Evolutionary conservation across 805 yeast species (phyloP).

Genomic region (Henningerozyma blattae): DNA sequence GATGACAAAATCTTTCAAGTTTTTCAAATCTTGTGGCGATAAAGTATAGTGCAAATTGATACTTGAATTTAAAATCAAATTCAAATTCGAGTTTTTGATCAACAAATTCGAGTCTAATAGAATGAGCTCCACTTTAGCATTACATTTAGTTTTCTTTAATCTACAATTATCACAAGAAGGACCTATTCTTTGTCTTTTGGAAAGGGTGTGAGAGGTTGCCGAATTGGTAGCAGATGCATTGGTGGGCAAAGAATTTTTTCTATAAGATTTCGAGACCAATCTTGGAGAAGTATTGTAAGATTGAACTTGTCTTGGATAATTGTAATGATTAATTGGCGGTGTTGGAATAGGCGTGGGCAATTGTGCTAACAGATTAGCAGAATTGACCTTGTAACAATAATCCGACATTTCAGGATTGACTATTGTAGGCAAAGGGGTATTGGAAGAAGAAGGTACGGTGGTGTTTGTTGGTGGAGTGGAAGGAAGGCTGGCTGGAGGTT

Average conservation of each 20-base stretch:
- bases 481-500: too few relatives aligned
- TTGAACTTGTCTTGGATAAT: background rate
- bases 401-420: too few relatives aligned
- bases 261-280: background rate
- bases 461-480: too few relatives aligned
- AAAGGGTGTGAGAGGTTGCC: background rate
- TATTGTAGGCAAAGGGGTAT: too few relatives aligned
- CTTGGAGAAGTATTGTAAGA: too few relatives aligned
- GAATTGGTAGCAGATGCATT: background rate
- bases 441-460: too few relatives aligned
- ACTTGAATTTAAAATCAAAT: background rate
- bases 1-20: background rate
- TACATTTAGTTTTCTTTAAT: constrained; percentile 62
- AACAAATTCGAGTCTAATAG: constrained; percentile 4
- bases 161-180: constrained; percentile 70
- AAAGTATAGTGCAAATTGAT: constrained; percentile 14
- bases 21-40: constrained; percentile 7
- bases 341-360: background rate
- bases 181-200: constrained; percentile 52
- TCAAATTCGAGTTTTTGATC: background rate
- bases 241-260: background rate
- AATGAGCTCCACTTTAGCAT: constrained; percentile 43
- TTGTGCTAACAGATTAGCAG: too few relatives aligned
- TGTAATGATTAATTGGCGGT: background rate
- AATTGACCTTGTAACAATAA: too few relatives aligned